Percentiles rank a stretch among this genome's conserved stretches.
Evolutionary conservation across 257 asterid genomes (phyloP).

Genomic region (Jacaranda mimosifolia): DNA sequence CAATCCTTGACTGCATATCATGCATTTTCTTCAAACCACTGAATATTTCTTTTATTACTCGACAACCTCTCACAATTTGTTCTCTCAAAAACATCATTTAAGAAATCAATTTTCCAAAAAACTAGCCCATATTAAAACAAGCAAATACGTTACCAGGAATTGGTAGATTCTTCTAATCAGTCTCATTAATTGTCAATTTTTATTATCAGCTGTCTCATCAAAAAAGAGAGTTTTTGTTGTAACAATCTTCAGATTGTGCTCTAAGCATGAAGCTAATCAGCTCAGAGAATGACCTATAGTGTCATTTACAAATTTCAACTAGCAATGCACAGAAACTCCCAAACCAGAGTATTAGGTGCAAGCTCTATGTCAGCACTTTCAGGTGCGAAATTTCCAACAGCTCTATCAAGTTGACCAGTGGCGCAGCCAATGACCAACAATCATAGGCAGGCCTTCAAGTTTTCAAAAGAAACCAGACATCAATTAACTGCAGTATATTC

Average conservation of each 20-base stretch:
- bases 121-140: constrained; percentile 2
- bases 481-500: neutral
- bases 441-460: constrained; percentile 15
- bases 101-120: neutral
- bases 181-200: constrained; percentile 6
- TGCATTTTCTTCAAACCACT: neutral
- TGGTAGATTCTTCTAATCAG: constrained; percentile 22
- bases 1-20: neutral
- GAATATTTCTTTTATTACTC: neutral
- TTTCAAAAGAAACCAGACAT: neutral
- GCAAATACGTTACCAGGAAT: neutral
- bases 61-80: neutral
- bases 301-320: neutral
- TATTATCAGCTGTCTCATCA: neutral
- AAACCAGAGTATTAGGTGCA: neutral
- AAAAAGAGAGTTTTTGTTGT: neutral
- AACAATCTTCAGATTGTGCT: neutral
- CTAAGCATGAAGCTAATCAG: constrained; percentile 14
- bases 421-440: neutral
- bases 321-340: constrained; percentile 1
- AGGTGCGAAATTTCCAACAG: neutral
- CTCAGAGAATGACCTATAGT: neutral
- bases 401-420: constrained; percentile 13
- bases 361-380: neutral
- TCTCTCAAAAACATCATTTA: neutral